Evolutionary conservation across 805 yeast genomes (phyloP).

Genomic region (Metschnikowia lochheadii): DNA sequence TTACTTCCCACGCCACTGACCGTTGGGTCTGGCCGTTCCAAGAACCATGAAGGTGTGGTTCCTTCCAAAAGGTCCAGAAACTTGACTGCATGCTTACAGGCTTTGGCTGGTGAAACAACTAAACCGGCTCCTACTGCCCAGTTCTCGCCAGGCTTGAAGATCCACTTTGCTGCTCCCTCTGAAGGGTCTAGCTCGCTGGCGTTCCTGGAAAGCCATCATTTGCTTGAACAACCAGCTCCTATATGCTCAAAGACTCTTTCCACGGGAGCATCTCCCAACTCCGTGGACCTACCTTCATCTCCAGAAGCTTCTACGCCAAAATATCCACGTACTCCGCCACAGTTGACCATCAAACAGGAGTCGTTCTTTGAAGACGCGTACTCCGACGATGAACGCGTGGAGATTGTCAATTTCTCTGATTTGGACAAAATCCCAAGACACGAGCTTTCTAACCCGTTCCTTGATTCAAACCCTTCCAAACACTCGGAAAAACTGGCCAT

Average conservation of each 20-base stretch:
- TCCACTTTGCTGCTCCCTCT: neutral
- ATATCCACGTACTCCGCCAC: constrained; percentile 5
- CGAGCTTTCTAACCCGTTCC: constrained; percentile 14
- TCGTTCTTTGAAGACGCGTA: constrained; percentile 9
- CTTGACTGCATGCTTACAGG: constrained; percentile 4
- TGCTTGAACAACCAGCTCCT: too few relatives aligned
- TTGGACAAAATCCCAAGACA: constrained; percentile 11
- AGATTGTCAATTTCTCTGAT: constrained; percentile 3
- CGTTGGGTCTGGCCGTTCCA: constrained; percentile 13
- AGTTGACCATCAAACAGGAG: constrained; percentile 11
- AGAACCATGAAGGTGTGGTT: neutral
- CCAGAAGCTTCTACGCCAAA: neutral
- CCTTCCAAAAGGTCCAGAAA: neutral
- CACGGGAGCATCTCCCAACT: too few relatives aligned
- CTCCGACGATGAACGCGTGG: constrained; percentile 6
- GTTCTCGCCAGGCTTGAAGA: constrained; percentile 1
- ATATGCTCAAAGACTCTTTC: too few relatives aligned
- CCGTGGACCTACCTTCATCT: too few relatives aligned
- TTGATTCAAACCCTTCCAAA: neutral
- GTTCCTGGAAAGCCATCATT: neutral
- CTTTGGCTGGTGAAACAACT: neutral
- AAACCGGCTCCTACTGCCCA: neutral
- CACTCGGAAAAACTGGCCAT: neutral
- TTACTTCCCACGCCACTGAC: constrained; percentile 18
- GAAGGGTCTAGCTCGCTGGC: neutral